Evolutionary conservation across 2,329 filamentous ascomycete species (phyloP).

Genomic region (Cladosporium sp.): DNA sequence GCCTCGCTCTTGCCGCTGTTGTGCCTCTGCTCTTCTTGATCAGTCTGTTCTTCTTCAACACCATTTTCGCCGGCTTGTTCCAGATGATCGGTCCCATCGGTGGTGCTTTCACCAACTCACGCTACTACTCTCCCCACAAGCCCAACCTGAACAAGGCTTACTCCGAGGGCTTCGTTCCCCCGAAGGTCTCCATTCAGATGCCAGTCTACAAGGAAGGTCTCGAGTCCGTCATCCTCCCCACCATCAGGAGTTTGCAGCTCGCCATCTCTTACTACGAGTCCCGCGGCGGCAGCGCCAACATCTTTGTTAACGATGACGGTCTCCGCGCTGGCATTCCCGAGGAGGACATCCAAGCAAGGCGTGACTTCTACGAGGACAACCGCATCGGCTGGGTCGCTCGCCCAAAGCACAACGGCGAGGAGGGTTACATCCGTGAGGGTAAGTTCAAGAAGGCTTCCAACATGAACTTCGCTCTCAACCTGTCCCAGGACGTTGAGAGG

Average conservation of each 20-base stretch:
- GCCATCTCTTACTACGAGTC: conserved; percentile 76
- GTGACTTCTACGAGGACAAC: conserved; percentile 52
- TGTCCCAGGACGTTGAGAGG: conserved; percentile 55
- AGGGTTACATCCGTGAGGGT: conserved; percentile 57
- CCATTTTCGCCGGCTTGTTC: conserved; percentile 39
- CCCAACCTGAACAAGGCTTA: conserved; percentile 36
- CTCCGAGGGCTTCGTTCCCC: conserved; percentile 47
- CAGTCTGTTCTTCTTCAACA: conserved; percentile 49
- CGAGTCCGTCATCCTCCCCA: conserved; percentile 70
- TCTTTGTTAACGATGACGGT: conserved; percentile 76
- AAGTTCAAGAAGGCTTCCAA: conserved; percentile 71
- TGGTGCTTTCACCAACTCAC: conserved; percentile 62
- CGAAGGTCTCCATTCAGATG: conserved; percentile 75
- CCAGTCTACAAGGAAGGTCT: conserved; percentile 88
- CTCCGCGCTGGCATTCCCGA: conserved; percentile 61
- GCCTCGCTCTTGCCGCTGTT: conserved; percentile 53
- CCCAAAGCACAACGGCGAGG: conserved; percentile 53
- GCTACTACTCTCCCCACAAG: conserved; percentile 70
- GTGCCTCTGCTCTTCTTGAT: conserved; percentile 58
- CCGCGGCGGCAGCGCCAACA: conserved; percentile 76
- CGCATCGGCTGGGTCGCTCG: conserved; percentile 52
- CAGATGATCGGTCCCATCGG: conserved; percentile 43
- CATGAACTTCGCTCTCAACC: conserved; percentile 66
- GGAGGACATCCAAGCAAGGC: conserved; percentile 45
- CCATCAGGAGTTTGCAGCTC: conserved; percentile 73